Base-by-base conservation (phyloP, 345 rosid species). In the Citrus reticulata region DNA sequence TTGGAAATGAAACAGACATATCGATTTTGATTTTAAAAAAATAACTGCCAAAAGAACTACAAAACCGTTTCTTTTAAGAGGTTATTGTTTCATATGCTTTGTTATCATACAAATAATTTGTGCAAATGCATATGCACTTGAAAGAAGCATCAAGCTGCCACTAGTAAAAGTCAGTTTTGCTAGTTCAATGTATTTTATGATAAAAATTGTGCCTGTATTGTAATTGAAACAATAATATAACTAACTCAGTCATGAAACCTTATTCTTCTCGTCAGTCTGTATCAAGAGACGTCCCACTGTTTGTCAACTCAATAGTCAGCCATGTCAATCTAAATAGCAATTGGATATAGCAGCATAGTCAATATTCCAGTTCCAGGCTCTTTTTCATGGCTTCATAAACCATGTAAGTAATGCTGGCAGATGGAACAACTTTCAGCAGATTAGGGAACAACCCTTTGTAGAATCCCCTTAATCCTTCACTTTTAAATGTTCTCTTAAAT, bases 381-480 rank as follows among this genome's bases (percentile, higher is more conserved):
- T 91, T 93, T 81, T 91, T 93, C 96, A 91, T 91, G 46, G 89
- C 86, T 86, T 94, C 98, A 68, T 94, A 94, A 74, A 91, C 92
- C 85, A 79, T 68, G 78, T 84, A 83, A 27, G 86, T 82, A 74
- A 89, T 87, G 74, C 90, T 85, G 32, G 88, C 87, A 70, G 88
- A 87, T 42, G 88, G 90, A 73, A 86, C 88, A 70, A 86, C 88
- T 75, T 93, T 93, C 67, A 94, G 91, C 85, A 94, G 82, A 77
- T 94, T 94, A 46, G 98, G 98, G 68, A 94, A 86, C 42, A 94
- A 81, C 64, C 97, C 98, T 86, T 91, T 93, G 87, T 93, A 94
- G 61, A 91, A 89, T 66, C 96, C 98, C 83, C 84, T 85, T 55
- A 81, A 78, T 49, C 97, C 95, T 87, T 94, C 98, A 14, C 82